Conservation (phyloP, 805 yeast species). For the Monosporozyma siamensis region DNA sequence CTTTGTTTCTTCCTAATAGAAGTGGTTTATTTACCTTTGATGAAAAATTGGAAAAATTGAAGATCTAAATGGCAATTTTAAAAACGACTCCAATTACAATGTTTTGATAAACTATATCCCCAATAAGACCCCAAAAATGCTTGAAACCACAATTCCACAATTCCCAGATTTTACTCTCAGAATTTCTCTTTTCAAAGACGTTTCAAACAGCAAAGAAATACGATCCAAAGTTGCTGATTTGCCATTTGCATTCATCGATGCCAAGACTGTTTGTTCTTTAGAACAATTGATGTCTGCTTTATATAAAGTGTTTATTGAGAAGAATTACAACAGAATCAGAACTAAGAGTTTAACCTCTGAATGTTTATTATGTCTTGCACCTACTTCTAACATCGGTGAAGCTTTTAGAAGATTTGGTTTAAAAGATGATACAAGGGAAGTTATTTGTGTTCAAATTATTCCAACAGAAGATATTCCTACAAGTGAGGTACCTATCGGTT, state of each 20-base stretch:
- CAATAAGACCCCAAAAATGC: conserved; percentile 3
- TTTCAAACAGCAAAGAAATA: conserved; percentile 38
- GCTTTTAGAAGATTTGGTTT: conserved; percentile 66
- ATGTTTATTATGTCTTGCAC: conserved; percentile 57
- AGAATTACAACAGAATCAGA: conserved; percentile 37
- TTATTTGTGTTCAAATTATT: conserved; percentile 28
- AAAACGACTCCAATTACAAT: too few species aligned
- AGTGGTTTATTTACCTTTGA: too few species aligned
- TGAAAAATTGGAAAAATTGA: too few species aligned
- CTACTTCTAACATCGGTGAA: conserved; percentile 58
- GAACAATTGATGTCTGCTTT: conserved; percentile 57
- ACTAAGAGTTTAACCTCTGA: conserved; percentile 67
- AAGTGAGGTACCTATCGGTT: neutral
- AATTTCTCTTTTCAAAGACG: conserved; percentile 38
- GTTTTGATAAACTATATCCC: too few species aligned
- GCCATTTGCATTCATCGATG: conserved; percentile 59
- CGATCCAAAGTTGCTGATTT: conserved; percentile 35
- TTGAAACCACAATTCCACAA: conserved; percentile 36
- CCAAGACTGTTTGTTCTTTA: conserved; percentile 44
- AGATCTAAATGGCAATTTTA: too few species aligned
- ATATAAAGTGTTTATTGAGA: conserved; percentile 51
- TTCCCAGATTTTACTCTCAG: conserved; percentile 33
- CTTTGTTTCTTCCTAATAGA: too few species aligned
- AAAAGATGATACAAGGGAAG: conserved; percentile 35
- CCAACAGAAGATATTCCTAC: conserved; percentile 11